These are phyloP conservation scores for Fragaria iinumae DNA, from an alignment of 306 rosid genomes.

Conservation along the genomic window DNA sequence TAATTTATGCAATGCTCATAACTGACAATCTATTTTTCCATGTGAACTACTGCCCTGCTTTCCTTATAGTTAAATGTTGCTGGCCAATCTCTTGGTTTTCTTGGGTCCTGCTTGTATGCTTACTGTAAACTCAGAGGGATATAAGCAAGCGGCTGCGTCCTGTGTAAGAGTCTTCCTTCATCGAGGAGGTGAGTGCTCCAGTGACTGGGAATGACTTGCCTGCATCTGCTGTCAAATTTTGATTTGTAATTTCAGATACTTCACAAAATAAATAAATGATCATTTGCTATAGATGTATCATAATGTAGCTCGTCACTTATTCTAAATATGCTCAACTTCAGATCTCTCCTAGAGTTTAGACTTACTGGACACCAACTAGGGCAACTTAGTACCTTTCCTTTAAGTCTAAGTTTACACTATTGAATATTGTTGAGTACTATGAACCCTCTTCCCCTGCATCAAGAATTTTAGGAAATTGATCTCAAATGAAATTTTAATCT, in stretches of 20 bases:
- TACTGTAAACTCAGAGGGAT: slow-evolving; percentile 57
- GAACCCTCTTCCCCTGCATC: slow-evolving; percentile 3
- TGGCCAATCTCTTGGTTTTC: slow-evolving; percentile 65
- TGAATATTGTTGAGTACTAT: background rate
- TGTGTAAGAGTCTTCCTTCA: slow-evolving; percentile 8
- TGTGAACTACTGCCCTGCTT: slow-evolving; percentile 6
- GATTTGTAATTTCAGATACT: slow-evolving; percentile 6
- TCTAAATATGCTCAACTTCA: background rate
- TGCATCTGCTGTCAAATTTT: slow-evolving; percentile 18
- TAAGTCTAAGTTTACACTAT: background rate
- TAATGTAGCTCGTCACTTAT: background rate
- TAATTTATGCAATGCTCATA: background rate
- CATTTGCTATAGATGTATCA: background rate
- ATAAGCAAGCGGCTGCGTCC: slow-evolving; percentile 26
- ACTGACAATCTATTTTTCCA: slow-evolving; percentile 10
- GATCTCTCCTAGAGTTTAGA: background rate
- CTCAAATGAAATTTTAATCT: background rate
- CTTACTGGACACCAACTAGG: background rate
- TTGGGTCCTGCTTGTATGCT: slow-evolving; percentile 76
- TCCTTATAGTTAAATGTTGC: slow-evolving; percentile 51
- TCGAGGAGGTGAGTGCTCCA: background rate
- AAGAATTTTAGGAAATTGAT: background rate
- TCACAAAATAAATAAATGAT: background rate
- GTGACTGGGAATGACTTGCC: slow-evolving; percentile 26
- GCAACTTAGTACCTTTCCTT: background rate